phyloP scores from a whole-genome alignment of 1,284 basidiomycete genomes.

The Pseudozyma sp. region DNA sequence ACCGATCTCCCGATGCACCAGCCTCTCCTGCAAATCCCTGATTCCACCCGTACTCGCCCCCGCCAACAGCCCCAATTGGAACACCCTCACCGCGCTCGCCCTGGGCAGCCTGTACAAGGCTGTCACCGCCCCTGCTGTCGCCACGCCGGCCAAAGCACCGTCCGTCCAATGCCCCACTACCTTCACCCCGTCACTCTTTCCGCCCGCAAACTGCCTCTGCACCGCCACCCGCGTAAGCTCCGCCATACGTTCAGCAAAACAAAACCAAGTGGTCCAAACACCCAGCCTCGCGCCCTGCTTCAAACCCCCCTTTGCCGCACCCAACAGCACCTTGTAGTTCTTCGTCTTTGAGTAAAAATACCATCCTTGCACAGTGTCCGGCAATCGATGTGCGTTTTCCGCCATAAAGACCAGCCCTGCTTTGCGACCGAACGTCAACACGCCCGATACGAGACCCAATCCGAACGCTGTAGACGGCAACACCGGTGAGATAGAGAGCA shows the following conservation, averaged over 20 bases:
- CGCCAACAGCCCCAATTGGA: constrained; percentile 42
- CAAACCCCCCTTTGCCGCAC: constrained; percentile 54
- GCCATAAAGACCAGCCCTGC: constrained; percentile 65
- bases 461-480: constrained; percentile 52
- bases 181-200: constrained; percentile 8
- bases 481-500: constrained; percentile 37
- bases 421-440: constrained; percentile 47
- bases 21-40: constrained; percentile 36
- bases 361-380: constrained; percentile 68
- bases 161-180: constrained; percentile 60
- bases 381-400: constrained; percentile 66
- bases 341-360: constrained; percentile 69
- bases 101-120: constrained; percentile 43
- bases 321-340: constrained; percentile 64
- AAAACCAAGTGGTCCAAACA: constrained; percentile 58
- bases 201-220: constrained; percentile 9
- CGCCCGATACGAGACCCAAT: constrained; percentile 58
- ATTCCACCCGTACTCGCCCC: constrained; percentile 44
- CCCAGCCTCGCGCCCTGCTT: constrained; percentile 51
- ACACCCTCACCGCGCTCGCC: constrained; percentile 25
- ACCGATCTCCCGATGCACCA: constrained; percentile 37
- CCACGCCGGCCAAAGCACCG: constrained; percentile 52
- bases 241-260: constrained; percentile 47
- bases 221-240: constrained; percentile 18
- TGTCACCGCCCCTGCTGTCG: constrained; percentile 37